Base-by-base conservation (phyloP, 2,329 filamentous ascomycete genomes). In the Trichoderma koningii region DNA sequence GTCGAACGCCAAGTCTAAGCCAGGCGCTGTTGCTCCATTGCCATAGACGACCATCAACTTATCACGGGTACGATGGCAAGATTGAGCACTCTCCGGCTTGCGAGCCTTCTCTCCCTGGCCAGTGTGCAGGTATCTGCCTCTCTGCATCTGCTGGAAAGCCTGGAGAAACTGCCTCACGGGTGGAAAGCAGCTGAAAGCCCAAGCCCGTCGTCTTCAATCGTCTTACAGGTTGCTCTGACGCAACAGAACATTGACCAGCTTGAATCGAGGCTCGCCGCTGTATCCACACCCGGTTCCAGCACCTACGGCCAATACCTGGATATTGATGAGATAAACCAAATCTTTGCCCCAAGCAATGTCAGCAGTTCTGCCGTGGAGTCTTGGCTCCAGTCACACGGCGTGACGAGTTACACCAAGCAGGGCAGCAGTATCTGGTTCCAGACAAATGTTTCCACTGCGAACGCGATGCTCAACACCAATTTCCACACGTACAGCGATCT, bases 211-310 rank as follows among this genome's bases (percentile, higher is more conserved):
- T 47, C 59, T 4, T 19, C 45, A 19, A 63, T 63, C 3, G 47
- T 51, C 14, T 47, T 63, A n/a, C 59, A 63, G 9, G 41, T 64
- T 15, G 61, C 52, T 41, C 61, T 66, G 15, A 28, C 55, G 10
- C 55, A 60, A 26, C 55, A 55, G 23, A 64, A 64, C 38, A 55
- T 64, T 30, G 52, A 64, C n/a, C 42, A 64, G n/a, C 19, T 64
- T 44, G 61, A 64, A 38, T 56, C 52, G 52, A 56, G 44, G 2
- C 61, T 65, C 30, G 55, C 55, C 2, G 63, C 55, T 9, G 63
- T 65, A 7, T 59, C 63, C 3, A 65, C 53, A 7, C 63, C 63
- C 10, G n/a, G 38, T 23, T 59, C 47, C 7, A 30, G 6, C 21
- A 38, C n/a, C 1, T 65, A 65, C n/a, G 63, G 63, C 10, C 38